These are phyloP conservation scores for Mangifera indica DNA, from an alignment of 345 rosid species.

Conservation along the genomic window DNA sequence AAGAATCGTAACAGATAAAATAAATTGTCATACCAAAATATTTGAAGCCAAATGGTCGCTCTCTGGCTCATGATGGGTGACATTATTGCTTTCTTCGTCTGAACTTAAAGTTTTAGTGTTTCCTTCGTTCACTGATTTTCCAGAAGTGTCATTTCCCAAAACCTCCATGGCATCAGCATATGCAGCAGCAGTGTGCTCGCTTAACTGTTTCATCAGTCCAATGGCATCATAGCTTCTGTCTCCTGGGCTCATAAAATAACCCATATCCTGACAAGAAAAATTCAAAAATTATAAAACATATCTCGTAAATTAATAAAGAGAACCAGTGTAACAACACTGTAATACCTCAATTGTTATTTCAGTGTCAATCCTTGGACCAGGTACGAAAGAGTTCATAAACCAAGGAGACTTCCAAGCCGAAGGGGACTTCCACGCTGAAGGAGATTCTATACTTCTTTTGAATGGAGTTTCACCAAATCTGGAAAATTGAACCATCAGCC, in stretches of 20 bases:
- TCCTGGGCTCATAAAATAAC: constrained; percentile 83
- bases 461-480: constrained; percentile 92
- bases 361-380: constrained; percentile 80
- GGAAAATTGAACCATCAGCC: constrained; percentile 24
- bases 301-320: not conserved
- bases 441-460: constrained; percentile 83
- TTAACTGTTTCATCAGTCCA: constrained; percentile 83
- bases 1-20: not conserved
- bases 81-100: constrained; percentile 45
- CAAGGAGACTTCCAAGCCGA: constrained; percentile 99
- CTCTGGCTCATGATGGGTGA: constrained; percentile 34
- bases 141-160: constrained; percentile 72
- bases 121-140: constrained; percentile 47
- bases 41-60: constrained; percentile 49
- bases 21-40: constrained; percentile 32
- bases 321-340: not conserved
- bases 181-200: constrained; percentile 80
- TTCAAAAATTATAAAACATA: not conserved
- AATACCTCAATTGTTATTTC: constrained; percentile 88
- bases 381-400: constrained; percentile 75
- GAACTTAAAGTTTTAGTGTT: constrained; percentile 28
- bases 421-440: constrained; percentile 98
- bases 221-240: constrained; percentile 90
- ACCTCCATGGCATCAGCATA: constrained; percentile 94
- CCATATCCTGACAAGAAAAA: constrained; percentile 66